Evolutionary conservation across 2,329 filamentous ascomycete genomes (phyloP).

Genomic region (Knoxdaviesia proteae): DNA sequence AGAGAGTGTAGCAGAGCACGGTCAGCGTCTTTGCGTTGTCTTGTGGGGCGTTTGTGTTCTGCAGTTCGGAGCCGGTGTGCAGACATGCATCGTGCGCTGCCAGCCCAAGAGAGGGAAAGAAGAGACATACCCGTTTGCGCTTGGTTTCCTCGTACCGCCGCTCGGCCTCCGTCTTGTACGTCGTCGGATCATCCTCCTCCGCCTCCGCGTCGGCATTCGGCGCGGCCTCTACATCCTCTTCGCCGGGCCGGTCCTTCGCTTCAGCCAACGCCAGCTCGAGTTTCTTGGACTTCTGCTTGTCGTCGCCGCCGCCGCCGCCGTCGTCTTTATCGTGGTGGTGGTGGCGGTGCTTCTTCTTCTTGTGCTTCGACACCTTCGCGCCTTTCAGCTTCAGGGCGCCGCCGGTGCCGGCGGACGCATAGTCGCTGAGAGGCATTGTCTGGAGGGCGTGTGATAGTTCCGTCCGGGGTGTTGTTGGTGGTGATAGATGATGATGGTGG

Average conservation of each 20-base stretch:
- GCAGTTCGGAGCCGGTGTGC: too few relatives aligned
- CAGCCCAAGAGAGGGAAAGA: background rate
- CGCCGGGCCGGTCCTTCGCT: conserved; percentile 1
- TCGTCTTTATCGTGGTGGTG: conserved; percentile 7
- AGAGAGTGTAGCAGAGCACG: conserved; percentile 1
- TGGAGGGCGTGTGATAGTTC: too few relatives aligned
- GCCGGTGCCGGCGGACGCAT: conserved; percentile 40
- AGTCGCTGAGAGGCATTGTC: conserved; percentile 55
- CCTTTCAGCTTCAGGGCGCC: conserved; percentile 78
- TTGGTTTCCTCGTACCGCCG: conserved; percentile 59
- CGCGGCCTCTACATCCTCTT: conserved; percentile 8
- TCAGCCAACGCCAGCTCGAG: conserved; percentile 3
- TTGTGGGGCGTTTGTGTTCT: too few relatives aligned
- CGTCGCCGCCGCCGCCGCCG: conserved; percentile 8
- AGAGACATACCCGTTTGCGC: conserved; percentile 49
- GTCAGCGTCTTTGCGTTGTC: background rate
- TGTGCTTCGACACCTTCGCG: conserved; percentile 38
- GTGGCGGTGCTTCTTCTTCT: conserved; percentile 41
- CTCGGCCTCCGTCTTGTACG: conserved; percentile 67
- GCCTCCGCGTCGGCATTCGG: conserved; percentile 11
- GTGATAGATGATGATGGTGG: too few relatives aligned
- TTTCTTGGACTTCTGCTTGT: conserved; percentile 8
- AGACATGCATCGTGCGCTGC: background rate
- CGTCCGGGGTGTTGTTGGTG: too few relatives aligned
- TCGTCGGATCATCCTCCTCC: conserved; percentile 12